Conservation (phyloP, 1,284 basidiomycete species). For the Polyporus tsugae region DNA sequence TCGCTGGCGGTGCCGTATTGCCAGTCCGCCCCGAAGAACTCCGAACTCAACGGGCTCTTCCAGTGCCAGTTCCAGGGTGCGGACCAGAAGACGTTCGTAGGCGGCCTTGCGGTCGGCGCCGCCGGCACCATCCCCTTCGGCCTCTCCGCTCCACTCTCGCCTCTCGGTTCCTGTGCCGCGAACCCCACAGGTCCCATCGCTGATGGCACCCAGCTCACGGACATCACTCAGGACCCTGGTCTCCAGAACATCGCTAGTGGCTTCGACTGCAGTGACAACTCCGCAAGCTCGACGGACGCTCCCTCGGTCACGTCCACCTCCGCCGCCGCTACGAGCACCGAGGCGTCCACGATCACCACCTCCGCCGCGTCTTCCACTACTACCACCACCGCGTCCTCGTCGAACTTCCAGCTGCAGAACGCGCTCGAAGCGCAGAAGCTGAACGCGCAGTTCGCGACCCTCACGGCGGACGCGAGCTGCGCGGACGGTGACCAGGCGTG, state of each 20-base stretch:
- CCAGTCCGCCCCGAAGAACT: constrained; percentile 48
- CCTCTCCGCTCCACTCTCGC: constrained; percentile 41
- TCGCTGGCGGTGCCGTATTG: constrained; percentile 49
- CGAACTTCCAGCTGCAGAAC: constrained; percentile 49
- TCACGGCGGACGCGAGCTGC: constrained; percentile 50
- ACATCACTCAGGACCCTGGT: constrained; percentile 54
- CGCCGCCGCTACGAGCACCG: constrained; percentile 23
- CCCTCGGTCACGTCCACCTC: constrained; percentile 5
- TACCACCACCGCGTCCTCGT: constrained; percentile 33
- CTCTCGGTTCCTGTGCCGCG: constrained; percentile 51
- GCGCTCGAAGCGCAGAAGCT: constrained; percentile 56
- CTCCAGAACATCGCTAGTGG: constrained; percentile 30
- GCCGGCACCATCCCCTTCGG: constrained; percentile 51
- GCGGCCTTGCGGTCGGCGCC: constrained; percentile 39
- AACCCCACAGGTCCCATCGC: constrained; percentile 49
- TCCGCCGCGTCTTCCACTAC: constrained; percentile 34
- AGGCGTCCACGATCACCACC: constrained; percentile 4
- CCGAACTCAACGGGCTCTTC: constrained; percentile 51
- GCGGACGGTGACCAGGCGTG: constrained; percentile 56
- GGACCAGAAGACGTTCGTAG: constrained; percentile 44
- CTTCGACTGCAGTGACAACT: constrained; percentile 6
- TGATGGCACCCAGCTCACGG: constrained; percentile 60
- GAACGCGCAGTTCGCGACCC: constrained; percentile 55
- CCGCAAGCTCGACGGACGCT: constrained; percentile 29
- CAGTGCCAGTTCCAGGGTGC: constrained; percentile 52